Evolutionary conservation across 1,284 basidiomycete genomes (phyloP).

Genomic region (Rhodotorula sp.): DNA sequence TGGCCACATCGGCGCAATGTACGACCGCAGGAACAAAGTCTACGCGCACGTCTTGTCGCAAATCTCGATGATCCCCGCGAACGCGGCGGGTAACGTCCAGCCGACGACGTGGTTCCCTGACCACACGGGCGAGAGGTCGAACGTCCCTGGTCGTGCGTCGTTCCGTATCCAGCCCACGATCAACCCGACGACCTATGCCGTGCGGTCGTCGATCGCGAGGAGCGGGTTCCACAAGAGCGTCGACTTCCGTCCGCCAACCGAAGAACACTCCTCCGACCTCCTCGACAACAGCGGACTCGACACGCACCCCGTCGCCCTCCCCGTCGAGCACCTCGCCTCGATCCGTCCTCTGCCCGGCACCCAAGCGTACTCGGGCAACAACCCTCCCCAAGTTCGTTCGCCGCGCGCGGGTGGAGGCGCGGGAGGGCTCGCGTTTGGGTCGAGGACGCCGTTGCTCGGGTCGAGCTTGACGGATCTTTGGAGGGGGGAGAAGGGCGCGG

Average conservation of each 20-base stretch:
- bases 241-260: slow-evolving; percentile 21
- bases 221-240: background rate
- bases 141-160: slow-evolving; percentile 31
- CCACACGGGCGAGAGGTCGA: slow-evolving; percentile 24
- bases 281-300: slow-evolving; percentile 2
- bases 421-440: too few species aligned
- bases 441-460: too few species aligned
- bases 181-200: slow-evolving; percentile 11
- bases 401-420: too few species aligned
- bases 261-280: slow-evolving; percentile 24
- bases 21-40: background rate
- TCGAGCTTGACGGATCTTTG: too few species aligned
- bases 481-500: too few species aligned
- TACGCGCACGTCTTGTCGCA: slow-evolving; percentile 35
- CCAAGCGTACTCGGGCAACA: too few species aligned
- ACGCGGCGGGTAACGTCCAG: background rate
- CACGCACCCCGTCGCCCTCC: too few species aligned
- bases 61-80: slow-evolving; percentile 6
- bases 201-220: background rate
- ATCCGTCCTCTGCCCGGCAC: too few species aligned
- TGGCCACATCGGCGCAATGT: background rate
- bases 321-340: too few species aligned
- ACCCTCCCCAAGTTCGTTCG: too few species aligned
- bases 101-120: slow-evolving; percentile 39
- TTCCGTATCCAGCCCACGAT: slow-evolving; percentile 30